Evolutionary conservation across 805 yeast species (phyloP).

Genomic region (Kazachstania taianensis): DNA sequence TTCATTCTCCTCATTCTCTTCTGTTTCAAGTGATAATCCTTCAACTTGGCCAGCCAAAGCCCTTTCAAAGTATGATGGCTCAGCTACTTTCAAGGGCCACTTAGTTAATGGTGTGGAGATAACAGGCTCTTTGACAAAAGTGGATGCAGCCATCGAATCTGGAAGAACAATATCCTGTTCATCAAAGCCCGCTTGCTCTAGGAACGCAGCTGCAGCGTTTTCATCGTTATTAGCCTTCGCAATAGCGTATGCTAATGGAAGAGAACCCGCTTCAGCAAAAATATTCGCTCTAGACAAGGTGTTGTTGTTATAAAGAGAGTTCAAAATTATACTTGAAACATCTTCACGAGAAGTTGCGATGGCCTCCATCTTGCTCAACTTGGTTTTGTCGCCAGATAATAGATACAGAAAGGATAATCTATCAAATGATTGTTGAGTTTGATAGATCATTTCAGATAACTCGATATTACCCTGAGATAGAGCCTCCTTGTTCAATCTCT

Average conservation of each 20-base stretch:
- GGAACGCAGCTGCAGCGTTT: constrained; percentile 61
- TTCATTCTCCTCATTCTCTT: constrained; percentile 16
- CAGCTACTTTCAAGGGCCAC: constrained; percentile 78
- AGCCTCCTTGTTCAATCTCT: constrained; percentile 75
- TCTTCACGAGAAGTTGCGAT: constrained; percentile 88
- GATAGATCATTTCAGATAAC: constrained; percentile 78
- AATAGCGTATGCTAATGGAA: constrained; percentile 84
- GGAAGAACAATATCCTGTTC: constrained; percentile 60
- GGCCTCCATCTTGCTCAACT: constrained; percentile 73
- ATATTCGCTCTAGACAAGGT: constrained; percentile 64
- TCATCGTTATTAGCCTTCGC: constrained; percentile 80
- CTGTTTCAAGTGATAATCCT: constrained; percentile 40
- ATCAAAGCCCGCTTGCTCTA: constrained; percentile 58
- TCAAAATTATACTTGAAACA: constrained; percentile 67
- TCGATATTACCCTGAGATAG: constrained; percentile 79
- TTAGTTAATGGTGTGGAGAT: constrained; percentile 34
- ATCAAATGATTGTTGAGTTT: constrained; percentile 77
- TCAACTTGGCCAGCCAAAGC: constrained; percentile 75
- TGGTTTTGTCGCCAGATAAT: constrained; percentile 66
- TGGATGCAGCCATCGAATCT: constrained; percentile 26
- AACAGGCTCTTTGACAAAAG: constrained; percentile 38
- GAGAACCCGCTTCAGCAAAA: constrained; percentile 67
- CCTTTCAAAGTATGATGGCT: constrained; percentile 72
- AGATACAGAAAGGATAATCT: constrained; percentile 83
- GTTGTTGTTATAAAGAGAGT: constrained; percentile 67